These are phyloP conservation scores for Sporothrix inflata DNA, from an alignment of 2,329 filamentous ascomycete genomes.

Conservation along the genomic window DNA sequence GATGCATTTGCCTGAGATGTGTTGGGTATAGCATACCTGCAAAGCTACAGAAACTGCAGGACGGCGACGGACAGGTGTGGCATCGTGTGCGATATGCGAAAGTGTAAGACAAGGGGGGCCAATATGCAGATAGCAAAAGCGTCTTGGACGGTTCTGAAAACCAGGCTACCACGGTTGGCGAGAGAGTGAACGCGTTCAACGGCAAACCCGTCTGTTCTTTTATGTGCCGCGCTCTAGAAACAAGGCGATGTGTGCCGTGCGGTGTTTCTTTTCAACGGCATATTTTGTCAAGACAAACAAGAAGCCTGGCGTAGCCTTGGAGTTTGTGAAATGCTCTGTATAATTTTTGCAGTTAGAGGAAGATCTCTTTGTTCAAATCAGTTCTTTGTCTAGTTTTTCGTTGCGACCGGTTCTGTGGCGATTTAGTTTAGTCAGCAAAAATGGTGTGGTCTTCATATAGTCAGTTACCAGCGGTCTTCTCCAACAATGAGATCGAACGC, in stretches of 20 bases:
- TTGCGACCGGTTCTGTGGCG: not conserved
- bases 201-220: not conserved
- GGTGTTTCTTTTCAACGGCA: not conserved
- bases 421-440: not conserved
- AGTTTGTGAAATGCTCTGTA: no score
- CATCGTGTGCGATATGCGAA: not conserved
- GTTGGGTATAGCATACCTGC: not conserved
- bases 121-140: not conserved
- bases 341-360: no score
- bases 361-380: not conserved
- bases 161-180: not conserved
- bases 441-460: not conserved
- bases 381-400: not conserved
- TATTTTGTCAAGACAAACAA: no score
- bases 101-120: not conserved
- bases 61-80: no score
- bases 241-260: not conserved
- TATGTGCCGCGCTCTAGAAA: not conserved
- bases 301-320: no score
- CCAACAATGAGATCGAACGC: constrained; percentile 40
- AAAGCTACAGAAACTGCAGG: constrained; percentile 10
- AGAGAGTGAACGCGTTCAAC: not conserved
- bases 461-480: not conserved
- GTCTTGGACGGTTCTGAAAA: not conserved
- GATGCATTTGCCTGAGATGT: constrained; percentile 7